Conservation (phyloP, 176 grass and related monocot genomes). For the Oryza nivara region DNA sequence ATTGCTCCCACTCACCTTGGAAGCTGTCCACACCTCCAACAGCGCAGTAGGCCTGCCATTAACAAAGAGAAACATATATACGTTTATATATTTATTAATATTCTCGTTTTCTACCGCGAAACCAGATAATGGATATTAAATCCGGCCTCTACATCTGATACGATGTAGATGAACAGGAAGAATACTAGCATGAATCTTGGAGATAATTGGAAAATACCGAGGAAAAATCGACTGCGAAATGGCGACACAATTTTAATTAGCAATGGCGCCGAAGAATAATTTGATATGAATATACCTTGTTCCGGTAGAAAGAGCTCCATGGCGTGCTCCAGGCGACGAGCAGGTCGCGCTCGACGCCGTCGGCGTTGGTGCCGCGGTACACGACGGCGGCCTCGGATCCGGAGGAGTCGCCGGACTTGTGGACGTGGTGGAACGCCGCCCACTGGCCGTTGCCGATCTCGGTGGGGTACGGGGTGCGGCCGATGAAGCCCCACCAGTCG, state of each 20-base stretch:
- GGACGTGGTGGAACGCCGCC: slow-evolving; percentile 7
- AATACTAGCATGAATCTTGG: too few relatives aligned
- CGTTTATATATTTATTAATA: too few relatives aligned
- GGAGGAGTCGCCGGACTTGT: neutral
- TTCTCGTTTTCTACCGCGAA: too few relatives aligned
- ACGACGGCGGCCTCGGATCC: neutral
- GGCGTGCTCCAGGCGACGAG: neutral
- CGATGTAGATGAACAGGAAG: neutral
- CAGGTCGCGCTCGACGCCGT: neutral
- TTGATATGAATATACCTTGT: neutral
- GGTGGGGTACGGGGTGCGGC: neutral
- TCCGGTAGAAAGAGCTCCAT: neutral
- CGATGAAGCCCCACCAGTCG: neutral
- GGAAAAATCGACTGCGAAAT: too few relatives aligned
- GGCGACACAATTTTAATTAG: too few relatives aligned
- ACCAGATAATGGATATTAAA: too few relatives aligned
- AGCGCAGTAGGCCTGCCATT: neutral
- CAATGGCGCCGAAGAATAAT: too few relatives aligned
- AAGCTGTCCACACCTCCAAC: neutral
- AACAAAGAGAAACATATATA: too few relatives aligned
- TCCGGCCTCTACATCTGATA: too few relatives aligned
- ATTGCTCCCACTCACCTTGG: neutral
- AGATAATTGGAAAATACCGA: too few relatives aligned
- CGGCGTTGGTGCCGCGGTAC: neutral
- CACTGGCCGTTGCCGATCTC: slow-evolving; percentile 23